Evolutionary conservation across 257 asterid species (phyloP), one percentile per base, ranked within the genome.

Genomic region (Euphrasia confusa): DNA sequence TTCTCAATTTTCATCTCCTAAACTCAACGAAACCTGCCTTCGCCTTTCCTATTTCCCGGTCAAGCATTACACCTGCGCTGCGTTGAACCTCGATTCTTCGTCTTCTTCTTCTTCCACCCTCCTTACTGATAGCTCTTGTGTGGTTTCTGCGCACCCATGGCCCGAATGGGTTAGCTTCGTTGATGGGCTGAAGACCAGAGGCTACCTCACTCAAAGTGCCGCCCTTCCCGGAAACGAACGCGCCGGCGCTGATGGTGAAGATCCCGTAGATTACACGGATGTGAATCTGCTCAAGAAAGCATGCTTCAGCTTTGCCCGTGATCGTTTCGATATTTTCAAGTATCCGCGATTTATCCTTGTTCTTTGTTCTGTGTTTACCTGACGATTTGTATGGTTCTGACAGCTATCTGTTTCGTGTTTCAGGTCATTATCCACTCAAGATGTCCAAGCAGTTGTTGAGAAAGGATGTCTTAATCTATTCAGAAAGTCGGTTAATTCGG

Each of bases 161-260:
- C 95, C 95, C 1, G 99, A 89, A 73, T 93, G 99, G 99, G 76
- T 87, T 55, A 57, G 61, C 45, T 93, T 93, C 56, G 75, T 89
- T 45, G 94, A 87, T 72, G 78, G 82, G 24, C 74, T 89, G 70
- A 85, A 85, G 72, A 54, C 77, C 64, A 93, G 75, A 67, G 97
- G 95, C 30, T 89, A 87, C 81, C 45, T 89, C 15, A 14, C 71
- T 4, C 71, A 10, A 17, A 74, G 57, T 1, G 63, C 71, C 15
- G 40, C 68, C 0, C 47, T 42, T 4, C 40, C 48, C 42, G 79
- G 39, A 5, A 32, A 42, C 42, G 75, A 66, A 21, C 24, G 13
- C 70, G 26, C 39, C 67, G 42, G 24, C 15, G 70, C 49, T 7
- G 76, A 40, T 24, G 64, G 33, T 3, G 84, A 27, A 24, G 72